Conservation (phyloP, 2,329 filamentous ascomycete species). For the Fusarium brachygibbosum region DNA sequence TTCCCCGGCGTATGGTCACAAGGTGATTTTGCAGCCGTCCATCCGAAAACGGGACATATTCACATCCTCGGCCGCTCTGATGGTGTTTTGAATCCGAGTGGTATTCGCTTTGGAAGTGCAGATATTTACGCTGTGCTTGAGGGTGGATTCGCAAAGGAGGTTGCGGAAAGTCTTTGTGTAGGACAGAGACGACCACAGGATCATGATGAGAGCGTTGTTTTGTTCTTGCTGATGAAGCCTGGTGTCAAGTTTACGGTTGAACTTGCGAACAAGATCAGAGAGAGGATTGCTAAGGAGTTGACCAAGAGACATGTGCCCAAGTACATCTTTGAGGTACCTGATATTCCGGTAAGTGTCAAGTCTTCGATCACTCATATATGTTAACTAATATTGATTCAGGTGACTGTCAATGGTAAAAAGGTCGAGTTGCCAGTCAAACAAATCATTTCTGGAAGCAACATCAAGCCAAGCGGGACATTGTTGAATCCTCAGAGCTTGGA, state of each 20-base stretch:
- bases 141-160: conserved; percentile 69
- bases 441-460: conserved; percentile 80
- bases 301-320: conserved; percentile 82
- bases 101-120: conserved; percentile 82
- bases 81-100: conserved; percentile 83
- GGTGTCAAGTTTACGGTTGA: conserved; percentile 67
- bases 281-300: conserved; percentile 73
- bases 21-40: conserved; percentile 81
- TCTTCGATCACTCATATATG: accelerated
- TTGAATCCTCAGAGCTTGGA: conserved; percentile 81
- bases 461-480: conserved; percentile 82
- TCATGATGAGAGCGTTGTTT: conserved; percentile 66
- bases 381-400: conserved; percentile 60
- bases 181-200: conserved; percentile 77
- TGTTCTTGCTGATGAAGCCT: conserved; percentile 69
- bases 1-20: conserved; percentile 83
- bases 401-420: conserved; percentile 87
- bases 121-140: conserved; percentile 85
- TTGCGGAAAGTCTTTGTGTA: conserved; percentile 83
- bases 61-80: conserved; percentile 79
- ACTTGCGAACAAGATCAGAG: conserved; percentile 72
- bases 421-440: conserved; percentile 88
- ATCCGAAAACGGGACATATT: conserved; percentile 75
- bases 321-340: conserved; percentile 83
- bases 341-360: conserved; percentile 76